phyloP scores from a whole-genome alignment of 2,329 filamentous ascomycete genomes.

The Colletotrichum lindemuthianum region DNA sequence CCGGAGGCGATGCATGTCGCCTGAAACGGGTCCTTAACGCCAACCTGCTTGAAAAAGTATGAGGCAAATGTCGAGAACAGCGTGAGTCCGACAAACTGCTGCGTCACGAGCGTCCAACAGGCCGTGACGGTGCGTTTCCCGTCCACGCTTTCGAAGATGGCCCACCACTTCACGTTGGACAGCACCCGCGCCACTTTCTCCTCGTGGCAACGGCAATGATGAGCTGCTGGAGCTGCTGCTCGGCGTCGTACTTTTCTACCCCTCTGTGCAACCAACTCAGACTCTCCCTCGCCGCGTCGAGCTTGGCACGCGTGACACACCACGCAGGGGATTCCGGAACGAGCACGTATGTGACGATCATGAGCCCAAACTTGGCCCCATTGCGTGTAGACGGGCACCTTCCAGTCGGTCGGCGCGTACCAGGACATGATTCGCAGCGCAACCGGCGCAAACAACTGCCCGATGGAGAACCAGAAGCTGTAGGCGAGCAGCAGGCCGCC shows the following conservation, averaged over 20 bases:
- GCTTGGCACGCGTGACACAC: constrained; percentile 43
- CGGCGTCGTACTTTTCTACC: constrained; percentile 42
- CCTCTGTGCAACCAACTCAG: constrained; percentile 38
- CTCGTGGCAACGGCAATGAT: constrained; percentile 38
- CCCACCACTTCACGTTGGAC: constrained; percentile 41
- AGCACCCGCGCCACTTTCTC: constrained; percentile 21
- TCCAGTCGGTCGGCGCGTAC: constrained; percentile 46
- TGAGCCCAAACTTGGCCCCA: constrained; percentile 56
- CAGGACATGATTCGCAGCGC: constrained; percentile 49
- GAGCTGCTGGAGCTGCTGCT: constrained; percentile 42
- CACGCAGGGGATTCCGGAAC: constrained; percentile 54
- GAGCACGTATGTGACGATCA: constrained; percentile 49
- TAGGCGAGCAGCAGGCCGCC: constrained; percentile 53
- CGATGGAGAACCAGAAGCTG: constrained; percentile 55
- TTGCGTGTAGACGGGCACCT: constrained; percentile 54
- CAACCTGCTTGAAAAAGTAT: constrained; percentile 49
- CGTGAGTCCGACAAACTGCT: constrained; percentile 38
- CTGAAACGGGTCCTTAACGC: constrained; percentile 40
- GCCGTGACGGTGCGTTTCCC: constrained; percentile 44
- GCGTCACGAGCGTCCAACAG: constrained; percentile 41
- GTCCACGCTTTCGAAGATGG: constrained; percentile 44
- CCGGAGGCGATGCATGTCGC: constrained; percentile 39
- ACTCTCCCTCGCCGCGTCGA: constrained; percentile 38
- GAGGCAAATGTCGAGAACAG: constrained; percentile 38
- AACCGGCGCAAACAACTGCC: constrained; percentile 53